Evolutionary conservation across 345 rosid genomes (phyloP), one percentile per base, ranked within the genome.

Genomic region (Arabidopsis suecica): DNA sequence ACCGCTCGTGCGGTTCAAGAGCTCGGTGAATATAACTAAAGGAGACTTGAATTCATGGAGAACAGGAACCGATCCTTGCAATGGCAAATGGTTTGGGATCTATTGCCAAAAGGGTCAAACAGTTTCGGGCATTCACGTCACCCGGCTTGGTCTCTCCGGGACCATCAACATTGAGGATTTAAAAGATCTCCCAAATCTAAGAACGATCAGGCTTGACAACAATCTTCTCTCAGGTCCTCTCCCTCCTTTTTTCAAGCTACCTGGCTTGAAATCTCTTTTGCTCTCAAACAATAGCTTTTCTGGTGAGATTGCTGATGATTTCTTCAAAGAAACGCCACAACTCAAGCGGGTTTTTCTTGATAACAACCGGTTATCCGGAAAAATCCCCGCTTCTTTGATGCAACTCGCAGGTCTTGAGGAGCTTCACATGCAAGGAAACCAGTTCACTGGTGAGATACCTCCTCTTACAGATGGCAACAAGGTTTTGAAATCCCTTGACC

Each of bases 401-500:
- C 73, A 76, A 8, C 76, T 90, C 7, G 60, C 78, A 5, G 67
- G 69, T 79, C 82, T 94, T 23, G 71, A 32, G 41, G 94, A 91
- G 71, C 82, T 91, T 48, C 89, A 94, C 69, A 83, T 91, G 22
- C 93, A 94, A 78, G 79, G 71, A 2, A 91, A 94, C 71, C 84
- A 69, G 28, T 91, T 91, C 81, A 81, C 96, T 1, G 97, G 98
- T 25, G 9, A 51, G 23, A 86, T 94, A 40, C 96, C 94, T 0
- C 60, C 79, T 11, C 48, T 86, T 62, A 78, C 69, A 58, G 48
- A 78, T 3, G 80, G 79, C 3, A 32, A 80, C 48, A 22, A 38
- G 36, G 57, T 22, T 70, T 3, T 86, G 1, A 67, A 42, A 32
- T 86, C 88, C 0, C 12, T 94, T 2, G 83, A 86, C 70, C 11